Conservation (phyloP, 2,329 filamentous ascomycete genomes). For the Phialophora verrucosa region DNA sequence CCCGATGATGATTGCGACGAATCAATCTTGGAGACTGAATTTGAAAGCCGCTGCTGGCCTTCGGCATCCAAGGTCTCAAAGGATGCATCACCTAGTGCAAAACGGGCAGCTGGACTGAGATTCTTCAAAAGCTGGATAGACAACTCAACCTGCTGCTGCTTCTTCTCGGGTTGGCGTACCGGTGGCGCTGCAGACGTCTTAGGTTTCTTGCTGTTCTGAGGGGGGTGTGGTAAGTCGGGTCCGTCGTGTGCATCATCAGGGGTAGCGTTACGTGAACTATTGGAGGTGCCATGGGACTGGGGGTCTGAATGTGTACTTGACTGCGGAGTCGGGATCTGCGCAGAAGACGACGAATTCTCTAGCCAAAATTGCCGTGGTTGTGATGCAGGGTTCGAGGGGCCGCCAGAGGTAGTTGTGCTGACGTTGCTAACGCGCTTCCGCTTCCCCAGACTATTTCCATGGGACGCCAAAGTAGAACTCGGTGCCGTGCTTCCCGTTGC, state of each 20-base stretch:
- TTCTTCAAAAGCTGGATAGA: too few species aligned
- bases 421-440: constrained; percentile 31
- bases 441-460: constrained; percentile 27
- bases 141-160: neutral
- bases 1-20: neutral
- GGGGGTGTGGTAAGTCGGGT: neutral
- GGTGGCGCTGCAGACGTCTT: neutral
- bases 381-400: neutral
- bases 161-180: neutral
- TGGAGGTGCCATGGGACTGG: constrained; percentile 14
- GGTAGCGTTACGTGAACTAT: constrained; percentile 8
- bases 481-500: constrained; percentile 1
- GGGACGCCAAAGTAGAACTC: neutral
- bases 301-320: constrained; percentile 22
- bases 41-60: neutral
- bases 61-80: neutral
- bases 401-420: neutral
- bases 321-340: constrained; percentile 26
- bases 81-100: neutral
- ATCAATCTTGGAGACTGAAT: neutral
- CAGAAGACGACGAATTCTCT: constrained; percentile 7
- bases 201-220: neutral
- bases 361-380: neutral
- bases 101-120: neutral
- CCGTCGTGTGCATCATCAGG: constrained; percentile 6